Evolutionary conservation across 1,139 yeast species (phyloP).

Genomic region (Ogataea hybrid): DNA sequence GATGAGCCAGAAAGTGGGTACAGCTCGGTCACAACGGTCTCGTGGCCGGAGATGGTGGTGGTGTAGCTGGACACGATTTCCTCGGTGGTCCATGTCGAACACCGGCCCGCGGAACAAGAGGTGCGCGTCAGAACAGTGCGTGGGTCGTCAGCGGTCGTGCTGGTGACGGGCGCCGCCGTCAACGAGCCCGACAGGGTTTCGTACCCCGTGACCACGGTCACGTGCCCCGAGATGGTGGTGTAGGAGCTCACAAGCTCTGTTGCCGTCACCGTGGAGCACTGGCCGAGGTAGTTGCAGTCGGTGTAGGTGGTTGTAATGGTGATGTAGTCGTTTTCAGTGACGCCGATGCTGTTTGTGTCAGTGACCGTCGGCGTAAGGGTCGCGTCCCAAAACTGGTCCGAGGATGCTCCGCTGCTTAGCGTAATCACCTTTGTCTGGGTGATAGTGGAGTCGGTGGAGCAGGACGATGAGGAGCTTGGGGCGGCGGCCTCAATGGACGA

Average conservation of each 20-base stretch:
- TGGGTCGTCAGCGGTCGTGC: conserved; percentile 10
- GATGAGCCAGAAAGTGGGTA: conserved; percentile 10
- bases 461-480: conserved; percentile 9
- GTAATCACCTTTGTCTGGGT: conserved; percentile 13
- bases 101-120: conserved; percentile 20
- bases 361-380: conserved; percentile 18
- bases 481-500: conserved; percentile 6
- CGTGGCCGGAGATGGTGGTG: conserved; percentile 18
- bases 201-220: conserved; percentile 9
- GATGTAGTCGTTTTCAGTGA: conserved; percentile 12
- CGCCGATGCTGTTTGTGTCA: conserved; percentile 6
- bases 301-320: conserved; percentile 18
- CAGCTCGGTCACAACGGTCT: conserved; percentile 19
- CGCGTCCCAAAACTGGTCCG: conserved; percentile 12
- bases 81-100: conserved; percentile 21
- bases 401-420: conserved; percentile 7
- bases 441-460: conserved; percentile 17
- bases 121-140: conserved; percentile 18
- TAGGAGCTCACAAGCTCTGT: conserved; percentile 20
- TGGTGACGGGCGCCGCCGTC: too few relatives aligned
- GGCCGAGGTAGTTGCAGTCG: conserved; percentile 16
- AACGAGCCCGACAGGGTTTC: conserved; percentile 5
- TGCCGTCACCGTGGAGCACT: conserved; percentile 18
- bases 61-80: conserved; percentile 24
- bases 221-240: conserved; percentile 21